Evolutionary conservation across 441 rosid genomes (phyloP).

Genomic region (Eruca vesicaria): DNA sequence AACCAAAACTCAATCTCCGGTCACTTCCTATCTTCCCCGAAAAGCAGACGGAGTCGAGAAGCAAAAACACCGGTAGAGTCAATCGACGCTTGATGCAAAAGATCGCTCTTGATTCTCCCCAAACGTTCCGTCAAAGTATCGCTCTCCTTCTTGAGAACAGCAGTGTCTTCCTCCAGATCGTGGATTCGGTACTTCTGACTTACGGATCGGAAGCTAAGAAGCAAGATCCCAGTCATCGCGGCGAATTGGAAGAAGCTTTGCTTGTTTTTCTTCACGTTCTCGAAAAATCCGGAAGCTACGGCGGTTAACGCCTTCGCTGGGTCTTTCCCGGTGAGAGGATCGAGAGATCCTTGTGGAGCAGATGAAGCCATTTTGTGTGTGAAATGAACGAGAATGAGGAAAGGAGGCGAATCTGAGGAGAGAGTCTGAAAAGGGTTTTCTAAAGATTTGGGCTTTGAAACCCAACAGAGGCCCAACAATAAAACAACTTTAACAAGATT

Average conservation of each 20-base stretch:
- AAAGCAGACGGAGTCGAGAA: constrained; percentile 68
- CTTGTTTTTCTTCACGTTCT: constrained; percentile 52
- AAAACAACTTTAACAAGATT: neutral
- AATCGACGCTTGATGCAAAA: constrained; percentile 71
- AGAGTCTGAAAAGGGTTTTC: neutral
- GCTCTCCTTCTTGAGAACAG: constrained; percentile 59
- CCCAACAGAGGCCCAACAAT: too few relatives aligned
- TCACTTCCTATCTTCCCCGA: constrained; percentile 45
- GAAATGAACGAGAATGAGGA: neutral
- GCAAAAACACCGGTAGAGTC: constrained; percentile 73
- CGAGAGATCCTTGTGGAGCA: constrained; percentile 41
- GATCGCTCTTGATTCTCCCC: constrained; percentile 52
- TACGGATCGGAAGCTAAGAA: constrained; percentile 70
- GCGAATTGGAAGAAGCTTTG: constrained; percentile 65
- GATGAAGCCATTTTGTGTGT: constrained; percentile 38
- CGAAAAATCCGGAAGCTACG: constrained; percentile 36
- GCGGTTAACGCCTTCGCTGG: constrained; percentile 39
- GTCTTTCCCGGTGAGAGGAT: constrained; percentile 37
- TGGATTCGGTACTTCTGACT: constrained; percentile 76
- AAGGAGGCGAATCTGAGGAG: neutral
- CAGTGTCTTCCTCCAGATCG: constrained; percentile 63
- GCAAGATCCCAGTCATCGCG: constrained; percentile 74
- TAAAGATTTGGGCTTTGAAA: constrained; percentile 11
- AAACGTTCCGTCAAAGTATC: constrained; percentile 51
- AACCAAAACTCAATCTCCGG: constrained; percentile 4